Conservation (phyloP, 441 rosid species). For the Euphorbia celastroides region DNA sequence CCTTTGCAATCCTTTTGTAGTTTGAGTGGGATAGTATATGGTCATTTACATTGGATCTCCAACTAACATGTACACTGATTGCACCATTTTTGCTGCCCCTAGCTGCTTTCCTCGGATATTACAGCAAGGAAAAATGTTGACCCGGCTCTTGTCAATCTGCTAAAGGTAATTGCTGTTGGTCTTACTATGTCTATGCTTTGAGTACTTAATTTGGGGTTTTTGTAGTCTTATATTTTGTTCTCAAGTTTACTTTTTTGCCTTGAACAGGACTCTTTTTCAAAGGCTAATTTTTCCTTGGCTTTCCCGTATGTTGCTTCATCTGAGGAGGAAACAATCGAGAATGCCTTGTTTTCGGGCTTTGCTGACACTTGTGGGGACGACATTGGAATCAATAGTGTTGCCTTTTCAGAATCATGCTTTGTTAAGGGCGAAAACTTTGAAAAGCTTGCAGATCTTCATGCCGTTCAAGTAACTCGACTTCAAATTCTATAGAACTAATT, state of each 20-base stretch:
- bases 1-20: too few species aligned
- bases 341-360: conserved; percentile 58
- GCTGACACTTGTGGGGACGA: conserved; percentile 54
- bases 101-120: conserved; percentile 74
- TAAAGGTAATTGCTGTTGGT: conserved; percentile 43
- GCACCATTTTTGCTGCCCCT: too few species aligned
- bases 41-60: too few species aligned
- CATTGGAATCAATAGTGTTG: conserved; percentile 45
- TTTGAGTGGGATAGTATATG: too few species aligned
- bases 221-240: not conserved
- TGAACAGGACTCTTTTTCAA: conserved; percentile 50
- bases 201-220: not conserved
- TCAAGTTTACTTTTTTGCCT: conserved; percentile 11
- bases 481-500: not conserved
- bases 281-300: conserved; percentile 83
- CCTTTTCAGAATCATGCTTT: conserved; percentile 67
- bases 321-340: conserved; percentile 66
- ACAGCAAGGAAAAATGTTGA: conserved; percentile 46
- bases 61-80: not conserved
- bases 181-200: not conserved
- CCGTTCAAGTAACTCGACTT: conserved; percentile 50
- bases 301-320: conserved; percentile 76
- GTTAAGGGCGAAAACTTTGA: conserved; percentile 51
- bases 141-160: conserved; percentile 53
- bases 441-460: conserved; percentile 50